A percentile compares a stretch with the other conserved stretches of the same genome.
phyloP scores from a whole-genome alignment of 768 basidiomycete genomes.

The Xanthoconium stramineum region DNA sequence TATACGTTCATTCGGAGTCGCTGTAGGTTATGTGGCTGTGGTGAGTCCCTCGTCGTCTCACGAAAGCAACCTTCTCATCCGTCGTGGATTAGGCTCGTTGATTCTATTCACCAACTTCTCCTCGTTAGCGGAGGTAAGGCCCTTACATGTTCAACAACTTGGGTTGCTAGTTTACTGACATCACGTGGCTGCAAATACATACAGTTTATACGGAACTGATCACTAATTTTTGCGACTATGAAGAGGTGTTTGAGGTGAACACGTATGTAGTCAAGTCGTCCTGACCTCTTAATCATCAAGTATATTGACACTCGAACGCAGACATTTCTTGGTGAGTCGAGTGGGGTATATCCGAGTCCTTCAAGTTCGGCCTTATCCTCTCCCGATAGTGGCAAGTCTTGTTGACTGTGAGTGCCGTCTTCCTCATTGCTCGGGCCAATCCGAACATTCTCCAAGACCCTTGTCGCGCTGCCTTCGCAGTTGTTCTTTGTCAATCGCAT shows the following conservation, averaged over 20 bases:
- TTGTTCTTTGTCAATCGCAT: constrained; percentile 20
- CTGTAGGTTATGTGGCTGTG: constrained; percentile 19
- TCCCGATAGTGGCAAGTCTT: constrained; percentile 19
- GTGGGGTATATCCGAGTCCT: neutral
- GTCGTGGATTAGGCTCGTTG: constrained; percentile 9
- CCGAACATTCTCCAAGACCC: neutral
- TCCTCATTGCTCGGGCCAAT: neutral
- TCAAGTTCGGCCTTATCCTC: neutral
- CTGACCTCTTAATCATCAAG: neutral
- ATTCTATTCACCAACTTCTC: constrained; percentile 16
- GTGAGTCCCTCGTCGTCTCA: neutral
- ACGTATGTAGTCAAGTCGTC: constrained; percentile 6
- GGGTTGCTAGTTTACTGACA: neutral
- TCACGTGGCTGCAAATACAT: neutral
- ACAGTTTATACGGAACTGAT: constrained; percentile 15
- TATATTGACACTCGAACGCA: neutral
- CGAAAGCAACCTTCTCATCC: neutral
- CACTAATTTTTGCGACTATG: constrained; percentile 13
- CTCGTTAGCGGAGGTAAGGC: constrained; percentile 18
- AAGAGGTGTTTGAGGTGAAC: constrained; percentile 5
- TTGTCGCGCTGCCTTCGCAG: constrained; percentile 19
- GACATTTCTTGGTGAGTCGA: constrained; percentile 16
- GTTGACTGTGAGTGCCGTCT: constrained; percentile 12
- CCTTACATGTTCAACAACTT: neutral
- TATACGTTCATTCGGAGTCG: neutral